These are phyloP conservation scores for Suillus alpinus DNA, from an alignment of 768 basidiomycete genomes.

Conservation along the genomic window DNA sequence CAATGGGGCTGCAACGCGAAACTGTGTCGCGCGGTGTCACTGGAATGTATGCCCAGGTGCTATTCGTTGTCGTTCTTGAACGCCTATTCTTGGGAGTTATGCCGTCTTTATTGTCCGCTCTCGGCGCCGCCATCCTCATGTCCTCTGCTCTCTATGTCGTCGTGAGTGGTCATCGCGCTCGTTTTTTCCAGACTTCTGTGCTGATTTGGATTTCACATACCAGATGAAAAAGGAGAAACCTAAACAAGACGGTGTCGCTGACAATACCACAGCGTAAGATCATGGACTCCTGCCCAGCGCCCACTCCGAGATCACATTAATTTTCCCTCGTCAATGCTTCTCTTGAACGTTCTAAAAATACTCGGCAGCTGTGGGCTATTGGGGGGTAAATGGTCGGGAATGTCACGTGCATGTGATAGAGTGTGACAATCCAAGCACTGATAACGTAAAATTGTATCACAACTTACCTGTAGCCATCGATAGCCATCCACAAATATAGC, in stretches of 20 bases:
- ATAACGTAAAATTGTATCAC: no score
- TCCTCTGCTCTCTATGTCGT: slow-evolving; percentile 61
- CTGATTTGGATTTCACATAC: no score
- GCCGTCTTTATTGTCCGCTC: slow-evolving; percentile 54
- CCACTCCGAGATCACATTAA: no score
- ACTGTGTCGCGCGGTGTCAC: slow-evolving; percentile 52
- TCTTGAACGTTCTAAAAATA: no score
- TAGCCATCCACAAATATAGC: no score
- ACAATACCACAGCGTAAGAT: no score
- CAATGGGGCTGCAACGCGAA: slow-evolving; percentile 61
- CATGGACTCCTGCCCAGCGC: background rate
- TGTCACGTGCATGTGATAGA: background rate
- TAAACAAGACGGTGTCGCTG: no score
- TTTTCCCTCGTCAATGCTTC: no score
- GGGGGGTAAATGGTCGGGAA: no score
- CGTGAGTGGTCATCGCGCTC: slow-evolving; percentile 35
- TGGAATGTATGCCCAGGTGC: slow-evolving; percentile 59
- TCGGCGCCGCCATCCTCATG: slow-evolving; percentile 66
- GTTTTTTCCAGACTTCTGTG: slow-evolving; percentile 1
- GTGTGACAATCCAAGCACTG: background rate
- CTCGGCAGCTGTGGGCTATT: background rate
- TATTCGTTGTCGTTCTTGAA: slow-evolving; percentile 64
- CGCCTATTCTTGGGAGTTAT: slow-evolving; percentile 56
- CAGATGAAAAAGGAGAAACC: no score
- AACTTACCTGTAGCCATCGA: no score